phyloP scores from a whole-genome alignment of 2,329 filamentous ascomycete genomes.

The Cytospora leucostoma region DNA sequence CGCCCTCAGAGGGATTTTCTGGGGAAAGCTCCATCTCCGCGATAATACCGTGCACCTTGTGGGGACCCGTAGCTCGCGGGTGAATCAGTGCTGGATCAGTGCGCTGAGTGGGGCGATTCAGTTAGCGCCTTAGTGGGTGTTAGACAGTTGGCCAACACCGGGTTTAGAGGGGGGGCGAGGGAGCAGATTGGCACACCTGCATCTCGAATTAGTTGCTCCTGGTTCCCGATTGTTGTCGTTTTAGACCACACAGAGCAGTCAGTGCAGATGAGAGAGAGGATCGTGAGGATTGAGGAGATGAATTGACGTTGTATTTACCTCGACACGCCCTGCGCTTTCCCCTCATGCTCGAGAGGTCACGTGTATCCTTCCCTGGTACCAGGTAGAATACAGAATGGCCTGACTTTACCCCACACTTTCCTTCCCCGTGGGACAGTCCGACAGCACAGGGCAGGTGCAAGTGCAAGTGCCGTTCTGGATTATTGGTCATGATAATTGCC shows the following conservation, averaged over 20 bases:
- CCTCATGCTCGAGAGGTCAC: constrained; percentile 21
- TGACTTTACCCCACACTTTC: constrained; percentile 26
- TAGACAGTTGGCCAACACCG: not conserved
- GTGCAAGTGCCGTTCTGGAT: not conserved
- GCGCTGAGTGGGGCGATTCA: constrained; percentile 18
- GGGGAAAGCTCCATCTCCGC: constrained; percentile 28
- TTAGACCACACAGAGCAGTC: not conserved
- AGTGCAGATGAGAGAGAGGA: not conserved
- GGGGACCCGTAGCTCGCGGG: constrained; percentile 18
- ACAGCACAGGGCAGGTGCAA: not conserved
- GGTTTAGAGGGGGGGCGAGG: not conserved
- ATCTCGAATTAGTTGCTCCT: not conserved
- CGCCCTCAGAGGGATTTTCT: constrained; percentile 25
- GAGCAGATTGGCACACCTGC: not conserved
- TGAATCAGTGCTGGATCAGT: constrained; percentile 14
- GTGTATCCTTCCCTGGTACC: constrained; percentile 14
- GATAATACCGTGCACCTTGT: constrained; percentile 18
- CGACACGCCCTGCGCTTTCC: constrained; percentile 12
- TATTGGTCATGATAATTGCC: not conserved
- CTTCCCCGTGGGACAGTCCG: constrained; percentile 15
- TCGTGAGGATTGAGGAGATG: constrained; percentile 5
- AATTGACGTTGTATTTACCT: constrained; percentile 27
- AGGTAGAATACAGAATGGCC: constrained; percentile 15
- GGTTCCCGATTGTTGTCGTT: not conserved
- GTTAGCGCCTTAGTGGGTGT: constrained; percentile 11